Evolutionary conservation across 2,329 filamentous ascomycete species (phyloP).

Genomic region (Pseudonectria foliicola): DNA sequence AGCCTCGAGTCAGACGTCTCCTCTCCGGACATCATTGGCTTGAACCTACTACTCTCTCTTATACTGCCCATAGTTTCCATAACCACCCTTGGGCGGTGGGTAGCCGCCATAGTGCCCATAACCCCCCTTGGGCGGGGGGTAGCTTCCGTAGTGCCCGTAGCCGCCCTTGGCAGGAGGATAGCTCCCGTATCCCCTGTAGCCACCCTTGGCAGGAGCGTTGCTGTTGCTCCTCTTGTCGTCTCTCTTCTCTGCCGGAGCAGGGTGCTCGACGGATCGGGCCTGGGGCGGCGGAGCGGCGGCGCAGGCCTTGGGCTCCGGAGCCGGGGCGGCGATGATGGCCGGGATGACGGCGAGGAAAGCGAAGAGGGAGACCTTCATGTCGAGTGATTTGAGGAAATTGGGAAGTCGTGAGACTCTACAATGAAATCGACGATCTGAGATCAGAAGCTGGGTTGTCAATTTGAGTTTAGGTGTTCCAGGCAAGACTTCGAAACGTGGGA

Average conservation of each 20-base stretch:
- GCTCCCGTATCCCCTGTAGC: conserved; percentile 4
- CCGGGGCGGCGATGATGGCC: conserved; percentile 20
- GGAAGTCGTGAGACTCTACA: neutral
- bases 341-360: conserved; percentile 18
- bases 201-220: neutral
- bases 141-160: conserved; percentile 4
- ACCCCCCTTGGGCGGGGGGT: neutral
- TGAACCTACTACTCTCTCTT: neutral
- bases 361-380: conserved; percentile 25
- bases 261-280: neutral
- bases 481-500: too few species aligned
- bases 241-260: conserved; percentile 3
- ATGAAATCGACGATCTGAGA: too few species aligned
- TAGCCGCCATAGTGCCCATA: conserved; percentile 1
- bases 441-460: neutral
- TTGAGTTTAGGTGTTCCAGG: conserved; percentile 1
- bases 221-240: neutral
- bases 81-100: neutral
- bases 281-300: conserved; percentile 4
- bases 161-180: conserved; percentile 8
- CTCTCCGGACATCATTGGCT: too few species aligned
- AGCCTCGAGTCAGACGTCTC: too few species aligned
- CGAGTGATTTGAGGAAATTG: conserved; percentile 2
- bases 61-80: conserved; percentile 1
- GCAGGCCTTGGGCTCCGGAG: conserved; percentile 12